Percentiles rank a stretch among this genome's conserved stretches.
These are phyloP conservation scores for Sporothrix brunneoviolacea DNA, from an alignment of 2,329 filamentous ascomycete genomes.

Conservation along the genomic window DNA sequence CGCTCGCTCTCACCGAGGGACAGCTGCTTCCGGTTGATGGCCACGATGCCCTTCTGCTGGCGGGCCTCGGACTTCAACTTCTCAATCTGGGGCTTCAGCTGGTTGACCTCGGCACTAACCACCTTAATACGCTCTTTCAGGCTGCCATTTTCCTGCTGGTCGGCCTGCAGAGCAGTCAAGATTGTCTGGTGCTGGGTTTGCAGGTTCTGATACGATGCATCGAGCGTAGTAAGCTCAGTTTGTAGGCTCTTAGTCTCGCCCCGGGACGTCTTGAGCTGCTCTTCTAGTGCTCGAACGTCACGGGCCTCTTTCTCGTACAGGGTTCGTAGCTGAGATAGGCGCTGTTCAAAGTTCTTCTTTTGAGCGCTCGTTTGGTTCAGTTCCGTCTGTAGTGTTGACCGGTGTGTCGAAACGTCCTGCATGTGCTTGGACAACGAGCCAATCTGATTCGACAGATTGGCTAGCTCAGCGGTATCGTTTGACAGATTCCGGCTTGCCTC, in stretches of 20 bases:
- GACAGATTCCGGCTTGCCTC: constrained; percentile 84
- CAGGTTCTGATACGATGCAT: constrained; percentile 73
- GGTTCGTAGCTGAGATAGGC: constrained; percentile 75
- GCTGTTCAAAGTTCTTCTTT: constrained; percentile 87
- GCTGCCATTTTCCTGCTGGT: constrained; percentile 79
- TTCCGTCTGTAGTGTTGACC: constrained; percentile 71
- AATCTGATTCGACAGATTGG: constrained; percentile 94
- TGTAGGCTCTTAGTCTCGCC: constrained; percentile 80
- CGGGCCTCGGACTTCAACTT: constrained; percentile 87
- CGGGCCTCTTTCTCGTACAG: constrained; percentile 93
- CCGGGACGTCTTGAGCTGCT: constrained; percentile 68
- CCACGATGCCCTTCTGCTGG: constrained; percentile 91
- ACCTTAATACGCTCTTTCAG: constrained; percentile 83
- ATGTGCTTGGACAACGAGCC: constrained; percentile 86
- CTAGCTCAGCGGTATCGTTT: constrained; percentile 83
- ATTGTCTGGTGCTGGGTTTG: constrained; percentile 76
- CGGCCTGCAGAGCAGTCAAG: constrained; percentile 66
- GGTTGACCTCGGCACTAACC: constrained; percentile 73
- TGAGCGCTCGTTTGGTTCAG: constrained; percentile 74
- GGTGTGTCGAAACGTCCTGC: constrained; percentile 83
- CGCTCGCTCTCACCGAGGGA: constrained; percentile 81
- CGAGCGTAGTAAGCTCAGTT: constrained; percentile 74
- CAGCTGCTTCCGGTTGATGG: constrained; percentile 98
- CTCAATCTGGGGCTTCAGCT: constrained; percentile 84
- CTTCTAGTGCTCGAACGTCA: constrained; percentile 76